phyloP scores from a whole-genome alignment of 2,329 filamentous ascomycete species.

The Phoma herbarum region DNA sequence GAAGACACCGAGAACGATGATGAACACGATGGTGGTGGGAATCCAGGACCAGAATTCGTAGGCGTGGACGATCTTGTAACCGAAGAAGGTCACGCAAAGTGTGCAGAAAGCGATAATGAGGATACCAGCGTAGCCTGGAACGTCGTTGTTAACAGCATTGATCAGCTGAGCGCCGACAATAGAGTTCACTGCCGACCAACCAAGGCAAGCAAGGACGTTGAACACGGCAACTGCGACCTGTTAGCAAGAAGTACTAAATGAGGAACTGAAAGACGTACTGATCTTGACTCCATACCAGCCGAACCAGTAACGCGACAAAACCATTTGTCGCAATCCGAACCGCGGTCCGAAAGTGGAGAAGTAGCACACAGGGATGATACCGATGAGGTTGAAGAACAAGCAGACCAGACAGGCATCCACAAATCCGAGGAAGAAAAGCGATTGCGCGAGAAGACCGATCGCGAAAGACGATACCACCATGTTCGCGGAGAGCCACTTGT shows the following conservation, averaged over 20 bases:
- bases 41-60: conserved; percentile 82
- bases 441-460: conserved; percentile 75
- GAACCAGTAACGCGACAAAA: conserved; percentile 80
- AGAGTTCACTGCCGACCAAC: conserved; percentile 79
- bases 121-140: conserved; percentile 78
- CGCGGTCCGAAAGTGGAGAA: conserved; percentile 79
- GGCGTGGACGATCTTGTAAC: conserved; percentile 77
- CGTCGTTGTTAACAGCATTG: conserved; percentile 72
- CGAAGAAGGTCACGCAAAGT: conserved; percentile 74
- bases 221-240: conserved; percentile 66
- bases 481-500: conserved; percentile 78
- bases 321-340: conserved; percentile 82
- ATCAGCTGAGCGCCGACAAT: conserved; percentile 83
- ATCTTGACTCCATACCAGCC: conserved; percentile 75
- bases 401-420: conserved; percentile 76
- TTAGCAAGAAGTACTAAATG: background rate
- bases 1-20: conserved; percentile 74
- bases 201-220: conserved; percentile 74
- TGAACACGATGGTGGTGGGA: conserved; percentile 75
- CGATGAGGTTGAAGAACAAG: conserved; percentile 78
- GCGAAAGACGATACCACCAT: conserved; percentile 81
- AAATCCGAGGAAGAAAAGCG: conserved; percentile 75
- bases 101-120: conserved; percentile 75
- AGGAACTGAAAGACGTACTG: background rate
- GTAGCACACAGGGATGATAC: conserved; percentile 75